Percentiles rank a stretch among this genome's conserved stretches.
Conservation (phyloP, 2,329 filamentous ascomycete species). For the Penicillium occitanis region DNA sequence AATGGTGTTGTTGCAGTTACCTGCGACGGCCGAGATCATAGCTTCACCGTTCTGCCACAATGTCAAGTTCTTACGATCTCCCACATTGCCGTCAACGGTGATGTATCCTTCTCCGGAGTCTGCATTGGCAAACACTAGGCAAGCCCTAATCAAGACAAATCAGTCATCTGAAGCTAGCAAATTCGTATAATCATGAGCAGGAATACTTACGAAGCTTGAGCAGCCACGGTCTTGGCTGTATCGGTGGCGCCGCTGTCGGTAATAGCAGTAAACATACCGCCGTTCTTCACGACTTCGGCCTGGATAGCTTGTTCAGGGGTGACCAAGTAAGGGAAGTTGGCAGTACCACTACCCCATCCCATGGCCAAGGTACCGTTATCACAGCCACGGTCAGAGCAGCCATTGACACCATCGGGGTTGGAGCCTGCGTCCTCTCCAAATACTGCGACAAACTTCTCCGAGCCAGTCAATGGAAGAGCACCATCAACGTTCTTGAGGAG, state of each 20-base stretch:
- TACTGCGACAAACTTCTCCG: constrained; percentile 72
- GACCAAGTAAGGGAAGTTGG: constrained; percentile 63
- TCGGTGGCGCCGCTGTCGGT: constrained; percentile 58
- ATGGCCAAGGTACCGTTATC: constrained; percentile 62
- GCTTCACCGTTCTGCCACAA: constrained; percentile 81
- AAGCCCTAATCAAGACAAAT: constrained; percentile 37
- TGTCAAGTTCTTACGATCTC: constrained; percentile 90
- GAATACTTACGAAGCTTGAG: constrained; percentile 45
- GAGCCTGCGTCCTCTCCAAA: constrained; percentile 81
- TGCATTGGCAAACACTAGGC: constrained; percentile 86
- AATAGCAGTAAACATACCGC: constrained; percentile 61
- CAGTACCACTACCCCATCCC: constrained; percentile 62
- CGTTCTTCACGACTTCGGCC: constrained; percentile 66
- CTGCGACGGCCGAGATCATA: constrained; percentile 76
- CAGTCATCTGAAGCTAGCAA: not conserved
- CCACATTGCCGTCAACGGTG: constrained; percentile 74
- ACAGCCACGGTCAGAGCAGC: constrained; percentile 68
- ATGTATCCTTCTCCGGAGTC: constrained; percentile 87
- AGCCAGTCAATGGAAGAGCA: constrained; percentile 69
- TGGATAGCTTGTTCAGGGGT: constrained; percentile 65
- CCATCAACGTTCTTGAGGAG: constrained; percentile 77
- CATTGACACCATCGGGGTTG: constrained; percentile 73
- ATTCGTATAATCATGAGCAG: not conserved
- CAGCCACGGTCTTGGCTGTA: constrained; percentile 52
- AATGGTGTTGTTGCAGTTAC: constrained; percentile 80